phyloP scores from a whole-genome alignment of 2,329 filamentous ascomycete species.

The Sclerotinia minor region DNA sequence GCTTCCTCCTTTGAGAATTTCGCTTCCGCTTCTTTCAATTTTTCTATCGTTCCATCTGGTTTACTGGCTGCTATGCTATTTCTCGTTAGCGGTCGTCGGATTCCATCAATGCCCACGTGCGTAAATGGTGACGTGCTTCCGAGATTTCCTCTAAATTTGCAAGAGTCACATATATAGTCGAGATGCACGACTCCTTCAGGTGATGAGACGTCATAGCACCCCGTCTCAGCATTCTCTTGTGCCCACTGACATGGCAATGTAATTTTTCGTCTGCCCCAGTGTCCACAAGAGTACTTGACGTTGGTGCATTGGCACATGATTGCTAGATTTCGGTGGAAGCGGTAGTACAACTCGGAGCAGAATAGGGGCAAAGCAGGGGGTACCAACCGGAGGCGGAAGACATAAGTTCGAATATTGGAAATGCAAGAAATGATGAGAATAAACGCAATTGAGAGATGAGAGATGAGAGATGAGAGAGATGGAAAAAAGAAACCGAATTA shows the following conservation, averaged over 20 bases:
- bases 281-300: background rate
- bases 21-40: background rate
- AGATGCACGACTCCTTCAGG: background rate
- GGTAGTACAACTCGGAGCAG: too few relatives aligned
- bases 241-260: background rate
- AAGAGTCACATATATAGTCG: background rate
- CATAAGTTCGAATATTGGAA: too few relatives aligned
- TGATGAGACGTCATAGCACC: background rate
- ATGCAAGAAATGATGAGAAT: too few relatives aligned
- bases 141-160: background rate
- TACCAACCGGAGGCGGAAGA: too few relatives aligned
- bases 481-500: background rate
- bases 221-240: background rate
- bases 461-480: background rate
- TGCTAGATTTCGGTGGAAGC: background rate
- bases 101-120: background rate
- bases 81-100: background rate
- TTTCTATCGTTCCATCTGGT: background rate
- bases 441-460: too few relatives aligned
- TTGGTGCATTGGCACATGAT: background rate
- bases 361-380: too few relatives aligned
- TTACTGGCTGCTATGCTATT: background rate
- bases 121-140: background rate
- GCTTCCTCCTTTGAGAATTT: background rate
- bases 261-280: background rate